These are phyloP conservation scores for Sarcocystis neurona DNA, from an alignment of 169 alveolate genomes.

Conservation along the genomic window DNA sequence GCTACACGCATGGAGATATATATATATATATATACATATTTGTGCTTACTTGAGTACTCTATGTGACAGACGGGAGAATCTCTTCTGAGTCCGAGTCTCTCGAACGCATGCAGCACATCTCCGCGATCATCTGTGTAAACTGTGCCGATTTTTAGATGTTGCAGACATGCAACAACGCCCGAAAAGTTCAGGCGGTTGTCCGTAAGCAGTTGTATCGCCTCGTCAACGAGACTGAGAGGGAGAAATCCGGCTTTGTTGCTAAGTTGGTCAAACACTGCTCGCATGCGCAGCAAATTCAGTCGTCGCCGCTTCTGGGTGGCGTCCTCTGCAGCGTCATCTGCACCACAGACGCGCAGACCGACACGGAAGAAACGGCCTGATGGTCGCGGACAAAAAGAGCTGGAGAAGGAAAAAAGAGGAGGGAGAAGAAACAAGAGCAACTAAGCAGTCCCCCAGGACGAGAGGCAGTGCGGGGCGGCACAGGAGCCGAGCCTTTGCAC, in stretches of 20 bases:
- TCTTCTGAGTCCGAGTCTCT: slow-evolving; percentile 36
- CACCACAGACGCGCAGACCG: too few species aligned
- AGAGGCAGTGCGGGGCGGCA: too few species aligned
- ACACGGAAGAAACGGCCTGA: too few species aligned
- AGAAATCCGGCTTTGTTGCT: slow-evolving; percentile 70
- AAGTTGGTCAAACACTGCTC: slow-evolving; percentile 67
- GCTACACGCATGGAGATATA: background rate
- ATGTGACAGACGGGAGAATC: slow-evolving; percentile 62
- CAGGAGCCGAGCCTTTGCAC: too few species aligned
- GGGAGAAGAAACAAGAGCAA: too few species aligned
- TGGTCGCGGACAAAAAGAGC: too few species aligned
- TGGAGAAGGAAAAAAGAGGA: too few species aligned
- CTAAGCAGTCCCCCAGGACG: too few species aligned
- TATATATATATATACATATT: background rate
- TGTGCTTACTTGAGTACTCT: slow-evolving; percentile 53
- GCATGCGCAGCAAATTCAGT: slow-evolving; percentile 58
- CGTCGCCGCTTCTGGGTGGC: slow-evolving; percentile 25
- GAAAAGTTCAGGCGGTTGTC: slow-evolving; percentile 71
- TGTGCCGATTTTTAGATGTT: slow-evolving; percentile 55
- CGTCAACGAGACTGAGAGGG: slow-evolving; percentile 72
- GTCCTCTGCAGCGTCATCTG: background rate
- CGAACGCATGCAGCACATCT: slow-evolving; percentile 34
- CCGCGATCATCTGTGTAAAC: slow-evolving; percentile 48
- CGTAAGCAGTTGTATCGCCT: slow-evolving; percentile 70
- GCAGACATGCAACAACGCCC: slow-evolving; percentile 70